A percentile compares a stretch with the other conserved stretches of the same genome.
Evolutionary conservation across 345 rosid species (phyloP).

Genomic region (Excoecaria cochinchinensis): DNA sequence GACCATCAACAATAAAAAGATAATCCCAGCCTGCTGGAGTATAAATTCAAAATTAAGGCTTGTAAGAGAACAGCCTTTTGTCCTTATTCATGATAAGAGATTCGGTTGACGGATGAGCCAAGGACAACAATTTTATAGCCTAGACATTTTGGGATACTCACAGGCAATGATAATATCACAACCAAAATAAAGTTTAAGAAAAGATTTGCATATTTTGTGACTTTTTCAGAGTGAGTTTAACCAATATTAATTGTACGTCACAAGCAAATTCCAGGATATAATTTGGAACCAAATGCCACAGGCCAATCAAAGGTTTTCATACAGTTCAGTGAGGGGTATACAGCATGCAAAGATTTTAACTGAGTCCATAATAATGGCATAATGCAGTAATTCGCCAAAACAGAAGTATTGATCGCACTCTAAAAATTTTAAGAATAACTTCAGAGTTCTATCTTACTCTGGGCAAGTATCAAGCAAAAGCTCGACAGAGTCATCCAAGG

Average conservation of each 20-base stretch:
- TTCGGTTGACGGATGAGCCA: neutral
- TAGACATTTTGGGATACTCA: neutral
- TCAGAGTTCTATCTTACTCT: constrained; percentile 52
- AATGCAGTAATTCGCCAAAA: constrained; percentile 2
- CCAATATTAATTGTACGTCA: neutral
- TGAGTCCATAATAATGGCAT: neutral
- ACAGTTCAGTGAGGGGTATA: neutral
- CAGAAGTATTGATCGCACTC: neutral
- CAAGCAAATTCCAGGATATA: neutral
- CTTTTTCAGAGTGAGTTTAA: neutral
- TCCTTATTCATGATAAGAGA: neutral
- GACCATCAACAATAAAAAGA: neutral
- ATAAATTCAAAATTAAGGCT: neutral
- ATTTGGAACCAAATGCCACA: neutral
- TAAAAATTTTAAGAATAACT: neutral
- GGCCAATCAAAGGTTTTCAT: neutral
- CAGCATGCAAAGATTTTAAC: neutral
- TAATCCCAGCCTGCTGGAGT: neutral
- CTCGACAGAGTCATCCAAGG: constrained; percentile 87
- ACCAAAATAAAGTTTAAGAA: neutral
- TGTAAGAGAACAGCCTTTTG: neutral
- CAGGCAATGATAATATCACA: neutral
- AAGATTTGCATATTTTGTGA: neutral
- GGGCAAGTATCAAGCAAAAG: constrained; percentile 82
- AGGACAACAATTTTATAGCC: neutral